Base-by-base conservation (phyloP, 805 yeast genomes). In the Metschnikowia koreensis region DNA sequence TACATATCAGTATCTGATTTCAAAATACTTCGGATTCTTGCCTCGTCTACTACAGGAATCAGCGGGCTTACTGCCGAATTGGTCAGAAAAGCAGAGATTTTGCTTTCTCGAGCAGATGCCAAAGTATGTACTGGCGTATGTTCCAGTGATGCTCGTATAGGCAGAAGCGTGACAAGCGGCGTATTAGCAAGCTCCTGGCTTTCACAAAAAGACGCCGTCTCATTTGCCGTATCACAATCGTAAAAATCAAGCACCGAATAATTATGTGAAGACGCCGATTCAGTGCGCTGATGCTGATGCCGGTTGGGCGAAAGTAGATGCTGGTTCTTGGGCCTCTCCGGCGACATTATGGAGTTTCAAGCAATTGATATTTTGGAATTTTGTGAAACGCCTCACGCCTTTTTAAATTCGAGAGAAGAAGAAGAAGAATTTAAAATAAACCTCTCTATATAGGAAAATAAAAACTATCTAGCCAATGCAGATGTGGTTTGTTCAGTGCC, bases 1-100 rank as follows among this genome's bases (percentile, higher is more conserved):
- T 93, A 93, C 45, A 93, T 69, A 65, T 93, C 98, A 50, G 70
- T 39, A 28, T 50, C 52, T 28, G 51, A 42, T 7, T 26, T 15
- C 16, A 59, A 42, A 7, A 51, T 34, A 8, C 33, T 16, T 8
- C 33, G 27, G 26, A 55, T 44, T 9, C 31, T 38, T 11, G 11
- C 17, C 7, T 51, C 54, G 9, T 57, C 51, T 12, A 55, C 48
- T 1, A 42, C 40, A 1, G 37, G 31, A 17, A 52, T 26, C 9
- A n/a, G 17, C 3, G 59, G 54, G 6, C 45, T 44, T 16, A 26
- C 39, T 26, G 44, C 47, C 17, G 51, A 31, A 10, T 16, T 50
- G 41, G 22, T 13, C 28, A 29, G 39, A 11, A 8, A 13, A 22
- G 46, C 38, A 13, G 51, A 47, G 7, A 22, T 41, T 8, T 40